Percentiles rank a stretch among this genome's conserved stretches.
Conservation (phyloP, 176 grass and related monocot species). For the Ensete glaucum region DNA sequence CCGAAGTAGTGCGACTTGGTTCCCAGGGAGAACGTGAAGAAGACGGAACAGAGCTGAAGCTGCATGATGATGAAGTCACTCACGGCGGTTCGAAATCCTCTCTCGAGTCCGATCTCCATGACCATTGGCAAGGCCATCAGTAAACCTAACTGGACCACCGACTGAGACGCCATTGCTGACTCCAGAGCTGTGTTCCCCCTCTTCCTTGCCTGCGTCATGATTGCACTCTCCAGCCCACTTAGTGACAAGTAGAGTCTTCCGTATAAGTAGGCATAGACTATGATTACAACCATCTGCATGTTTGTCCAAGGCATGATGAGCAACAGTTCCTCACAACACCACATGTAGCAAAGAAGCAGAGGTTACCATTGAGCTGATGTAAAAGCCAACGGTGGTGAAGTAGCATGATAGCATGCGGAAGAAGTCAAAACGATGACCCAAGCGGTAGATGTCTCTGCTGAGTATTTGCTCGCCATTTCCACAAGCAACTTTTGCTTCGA, state of each 20-base stretch:
- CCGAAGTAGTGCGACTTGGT: constrained; percentile 95
- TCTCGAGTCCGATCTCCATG: constrained; percentile 94
- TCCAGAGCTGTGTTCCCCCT: constrained; percentile 45
- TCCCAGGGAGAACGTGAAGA: constrained; percentile 85
- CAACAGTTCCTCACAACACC: not conserved
- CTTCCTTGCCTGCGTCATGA: constrained; percentile 47
- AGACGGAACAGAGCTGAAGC: constrained; percentile 71
- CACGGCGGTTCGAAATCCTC: constrained; percentile 84
- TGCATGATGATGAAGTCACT: constrained; percentile 96
- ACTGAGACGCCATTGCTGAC: constrained; percentile 69
- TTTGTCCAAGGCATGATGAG: not conserved
- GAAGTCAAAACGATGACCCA: constrained; percentile 90
- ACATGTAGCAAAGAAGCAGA: constrained; percentile 1
- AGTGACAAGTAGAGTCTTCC: constrained; percentile 63
- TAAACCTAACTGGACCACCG: constrained; percentile 85
- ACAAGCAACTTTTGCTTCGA: constrained; percentile 82
- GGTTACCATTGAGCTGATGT: constrained; percentile 70
- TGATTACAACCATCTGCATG: constrained; percentile 53
- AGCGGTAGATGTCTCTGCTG: constrained; percentile 61
- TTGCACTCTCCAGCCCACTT: constrained; percentile 55
- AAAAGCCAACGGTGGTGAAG: constrained; percentile 88
- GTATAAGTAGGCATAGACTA: constrained; percentile 59
- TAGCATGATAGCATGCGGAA: constrained; percentile 90
- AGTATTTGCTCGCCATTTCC: constrained; percentile 79
- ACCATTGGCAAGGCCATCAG: constrained; percentile 88